Evolutionary conservation across 768 basidiomycete species (phyloP), one percentile per base, ranked within the genome.

Genomic region (Phanerochaete carnosa): DNA sequence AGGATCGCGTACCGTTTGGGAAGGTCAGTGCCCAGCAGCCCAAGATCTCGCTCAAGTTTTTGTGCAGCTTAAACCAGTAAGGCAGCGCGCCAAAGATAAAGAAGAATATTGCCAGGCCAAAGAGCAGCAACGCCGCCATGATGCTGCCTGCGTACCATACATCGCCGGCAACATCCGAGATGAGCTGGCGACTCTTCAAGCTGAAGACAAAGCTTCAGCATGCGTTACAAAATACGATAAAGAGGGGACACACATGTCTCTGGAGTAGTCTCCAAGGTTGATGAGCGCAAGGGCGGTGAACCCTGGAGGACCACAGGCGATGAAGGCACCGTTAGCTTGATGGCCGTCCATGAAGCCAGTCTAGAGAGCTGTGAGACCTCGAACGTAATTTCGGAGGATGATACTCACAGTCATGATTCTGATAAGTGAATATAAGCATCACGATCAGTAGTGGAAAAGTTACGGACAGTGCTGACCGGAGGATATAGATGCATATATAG

Each of bases 11-110:
- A 76, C 76, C 69, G 61, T 79, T 80, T 4, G 79, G 79, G 66
- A 80, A 80, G 0, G 79, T 80, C 55, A 80, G 62, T 3, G 79
- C 79, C 79, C 79, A 79, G 64, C 80, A 80, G 61, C 79, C 78
- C 23, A 81, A 74, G 55, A 80, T 81, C 57, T 81, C 79, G 59
- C 70, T 66, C 49, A 81, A 71, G 51, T 76, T 66, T 66, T 78
- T 80, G 67, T 80, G 75, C 32, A 80, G 64, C 68, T 81, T 81
- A 72, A 77, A 80, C 77, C 79, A 79, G 63, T 79, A 80, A 22
- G 79, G 79, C 23, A 80, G 60, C 30, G 76, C 68, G 8, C 78
- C 78, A 47, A 80, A 79, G 28, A 76, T 39, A 64, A 82, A 80
- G 57, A 81, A 75, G 68, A 80, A 81, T 2, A 81, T 69, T 6